Evolutionary conservation across 805 yeast genomes (phyloP).

Genomic region (Kurtzmaniella cleridarum): DNA sequence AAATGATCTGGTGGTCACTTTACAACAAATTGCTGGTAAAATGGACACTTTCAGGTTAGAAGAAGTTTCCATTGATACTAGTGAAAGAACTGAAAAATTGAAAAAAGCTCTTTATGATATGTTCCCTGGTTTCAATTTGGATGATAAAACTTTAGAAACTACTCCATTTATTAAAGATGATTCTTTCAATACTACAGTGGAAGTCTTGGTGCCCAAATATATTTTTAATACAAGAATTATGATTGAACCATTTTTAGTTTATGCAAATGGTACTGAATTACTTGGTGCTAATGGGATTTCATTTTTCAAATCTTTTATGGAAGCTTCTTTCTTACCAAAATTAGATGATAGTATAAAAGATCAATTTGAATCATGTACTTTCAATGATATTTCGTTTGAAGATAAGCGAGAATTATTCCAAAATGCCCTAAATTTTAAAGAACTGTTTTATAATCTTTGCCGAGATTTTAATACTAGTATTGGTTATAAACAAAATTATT

Average conservation of each 20-base stretch:
- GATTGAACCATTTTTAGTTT: constrained; percentile 65
- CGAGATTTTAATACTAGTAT: constrained; percentile 55
- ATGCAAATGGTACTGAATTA: constrained; percentile 52
- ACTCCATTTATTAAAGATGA: constrained; percentile 58
- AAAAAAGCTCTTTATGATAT: constrained; percentile 46
- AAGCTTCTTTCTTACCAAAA: constrained; percentile 55
- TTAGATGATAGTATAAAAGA: constrained; percentile 50
- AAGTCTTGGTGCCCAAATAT: constrained; percentile 62
- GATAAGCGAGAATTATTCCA: constrained; percentile 9
- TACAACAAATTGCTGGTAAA: constrained; percentile 18
- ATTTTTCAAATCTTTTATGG: constrained; percentile 65
- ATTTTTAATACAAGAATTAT: constrained; percentile 77
- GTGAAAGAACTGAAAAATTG: constrained; percentile 21
- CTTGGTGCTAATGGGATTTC: constrained; percentile 19
- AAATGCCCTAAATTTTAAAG: constrained; percentile 43
- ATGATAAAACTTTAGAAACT: constrained; percentile 11
- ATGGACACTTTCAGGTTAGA: constrained; percentile 26
- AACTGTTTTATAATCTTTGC: constrained; percentile 44
- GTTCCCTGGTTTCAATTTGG: constrained; percentile 60
- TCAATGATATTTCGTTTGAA: constrained; percentile 28
- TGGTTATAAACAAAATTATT: constrained; percentile 52
- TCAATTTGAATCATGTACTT: constrained; percentile 43
- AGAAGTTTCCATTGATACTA: constrained; percentile 20
- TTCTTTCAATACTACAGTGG: constrained; percentile 48
- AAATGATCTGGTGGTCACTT: background rate